Evolutionary conservation across 805 yeast genomes (phyloP), one percentile per base, ranked within the genome.

Genomic region (Lipomyces chichibuensis): DNA sequence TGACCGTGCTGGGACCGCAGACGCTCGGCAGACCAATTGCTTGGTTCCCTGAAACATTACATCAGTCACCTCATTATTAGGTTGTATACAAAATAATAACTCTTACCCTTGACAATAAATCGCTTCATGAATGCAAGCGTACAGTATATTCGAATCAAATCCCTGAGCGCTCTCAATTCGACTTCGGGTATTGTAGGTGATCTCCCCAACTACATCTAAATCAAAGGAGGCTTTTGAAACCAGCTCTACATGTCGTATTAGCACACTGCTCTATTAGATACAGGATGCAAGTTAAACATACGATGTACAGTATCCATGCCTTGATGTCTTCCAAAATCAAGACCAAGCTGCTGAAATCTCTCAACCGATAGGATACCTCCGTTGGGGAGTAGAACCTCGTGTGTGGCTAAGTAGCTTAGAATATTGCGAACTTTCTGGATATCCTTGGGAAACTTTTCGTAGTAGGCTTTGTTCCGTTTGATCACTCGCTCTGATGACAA

Each of bases 91-190:
- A n/a, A 6, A 14, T 55, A n/a, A 32, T 14, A 25, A 29, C 84
- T 37, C 58, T 27, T 37, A 66, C 71, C 65, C 65, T 70, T 84
- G 85, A 66, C 84, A 77, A 74, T 86, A 86, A 17, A 86, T 85
- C 5, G 87, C 85, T 69, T 86, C 89, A 73, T 85, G 88, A 69
- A 85, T 81, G 53, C 87, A 77, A 2, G 86, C 85, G 71, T 86
- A 86, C 20, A 86, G 71, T 37, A 83, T 75, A 69, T 86, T 86
- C 3, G 88, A 82, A 65, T 85, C 88, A 72, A 85, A 86, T 0
- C 82, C 76, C 8, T 77, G 73, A 29, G 64, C 70, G 57, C 74
- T 74, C 67, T 82, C 80, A 13, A 84, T 66, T 1, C 69, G 56
- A 29, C 62, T 69, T 64, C 84, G 76, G 0, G 81, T 77, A 20